These are phyloP conservation scores for Mortierella sp. DNA, from an alignment of 371 early-diverging fungal species.

Conservation along the genomic window DNA sequence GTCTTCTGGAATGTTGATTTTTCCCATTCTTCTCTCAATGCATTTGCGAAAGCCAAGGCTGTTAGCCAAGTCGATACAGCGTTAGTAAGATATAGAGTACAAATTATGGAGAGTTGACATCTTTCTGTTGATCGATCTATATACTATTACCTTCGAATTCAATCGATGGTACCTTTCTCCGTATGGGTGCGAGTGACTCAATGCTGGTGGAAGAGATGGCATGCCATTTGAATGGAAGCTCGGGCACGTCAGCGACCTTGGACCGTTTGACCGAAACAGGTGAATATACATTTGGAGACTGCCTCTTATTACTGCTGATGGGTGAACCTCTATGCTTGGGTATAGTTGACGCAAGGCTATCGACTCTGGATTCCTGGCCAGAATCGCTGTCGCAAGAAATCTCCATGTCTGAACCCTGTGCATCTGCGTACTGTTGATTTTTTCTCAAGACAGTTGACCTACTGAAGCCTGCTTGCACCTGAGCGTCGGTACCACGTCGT, in stretches of 20 bases:
- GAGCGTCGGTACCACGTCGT: too few species aligned
- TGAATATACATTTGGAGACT: neutral
- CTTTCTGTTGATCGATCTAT: too few species aligned
- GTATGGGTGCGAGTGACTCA: neutral
- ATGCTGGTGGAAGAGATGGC: neutral
- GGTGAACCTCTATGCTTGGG: neutral
- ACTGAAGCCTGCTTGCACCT: too few species aligned
- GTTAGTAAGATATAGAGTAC: neutral
- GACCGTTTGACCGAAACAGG: neutral
- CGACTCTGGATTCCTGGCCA: neutral
- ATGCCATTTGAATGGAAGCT: neutral
- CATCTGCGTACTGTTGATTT: neutral
- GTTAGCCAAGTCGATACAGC: neutral
- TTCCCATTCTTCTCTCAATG: neutral
- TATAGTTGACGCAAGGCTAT: neutral
- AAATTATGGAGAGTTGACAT: too few species aligned
- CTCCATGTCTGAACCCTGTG: neutral
- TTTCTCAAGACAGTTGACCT: too few species aligned
- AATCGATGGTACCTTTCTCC: neutral
- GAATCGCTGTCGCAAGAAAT: neutral
- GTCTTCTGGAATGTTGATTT: neutral
- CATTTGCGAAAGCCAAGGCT: neutral
- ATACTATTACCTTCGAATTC: neutral
- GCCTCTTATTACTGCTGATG: neutral
- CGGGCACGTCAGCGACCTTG: neutral